Base-by-base conservation (phyloP, 495 filamentous ascomycete genomes). In the Penicillium malachiteum region DNA sequence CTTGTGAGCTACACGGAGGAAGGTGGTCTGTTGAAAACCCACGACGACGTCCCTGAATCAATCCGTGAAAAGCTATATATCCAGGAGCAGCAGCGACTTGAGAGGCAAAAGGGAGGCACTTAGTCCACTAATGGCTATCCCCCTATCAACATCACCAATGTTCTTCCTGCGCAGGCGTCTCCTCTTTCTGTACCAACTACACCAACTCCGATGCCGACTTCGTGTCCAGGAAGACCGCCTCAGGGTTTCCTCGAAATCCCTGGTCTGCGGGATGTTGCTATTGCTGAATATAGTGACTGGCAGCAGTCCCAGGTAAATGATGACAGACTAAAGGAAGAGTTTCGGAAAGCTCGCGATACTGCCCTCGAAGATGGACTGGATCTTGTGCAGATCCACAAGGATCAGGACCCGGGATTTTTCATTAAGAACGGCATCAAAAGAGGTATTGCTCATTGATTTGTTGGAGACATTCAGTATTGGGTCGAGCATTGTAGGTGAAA, bases 391-490 rank as follows among this genome's bases (percentile, higher is more conserved):
- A 64, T 69, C 21, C 45, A 55, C 39, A 30, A 54, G 38, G 56
- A 66, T 56, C 66, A 52, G 64, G 39, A 68, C 21, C 57, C 59
- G 9, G 42, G 30, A 32, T 65, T 65, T 39, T 63, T 68, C 35
- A 41, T 57, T 21, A 31, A 50, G 38, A 39, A 51, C 13, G 54
- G 48, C 9, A 43, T 54, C 33, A 40, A 47, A 48, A 18, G 11
- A 18, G 63, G 65, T 26, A 53, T 54, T 55, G 63, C 63, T 9
- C 31, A 49, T 0, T 37, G 43, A 16, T 55, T 67, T 41, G 58
- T 65, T 21, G 12, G 45, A 37, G 45, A 64, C 33, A 57, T 66
- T 58, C 10, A 31, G 83, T 62, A 3, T 73, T 58, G 0, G 73
- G 64, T 5, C 11, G 11, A 34, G 33, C 33, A 34, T 34, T 34